phyloP scores from a whole-genome alignment of 352 stramenopile genomes.

The Globisporangium recalcitrans region DNA sequence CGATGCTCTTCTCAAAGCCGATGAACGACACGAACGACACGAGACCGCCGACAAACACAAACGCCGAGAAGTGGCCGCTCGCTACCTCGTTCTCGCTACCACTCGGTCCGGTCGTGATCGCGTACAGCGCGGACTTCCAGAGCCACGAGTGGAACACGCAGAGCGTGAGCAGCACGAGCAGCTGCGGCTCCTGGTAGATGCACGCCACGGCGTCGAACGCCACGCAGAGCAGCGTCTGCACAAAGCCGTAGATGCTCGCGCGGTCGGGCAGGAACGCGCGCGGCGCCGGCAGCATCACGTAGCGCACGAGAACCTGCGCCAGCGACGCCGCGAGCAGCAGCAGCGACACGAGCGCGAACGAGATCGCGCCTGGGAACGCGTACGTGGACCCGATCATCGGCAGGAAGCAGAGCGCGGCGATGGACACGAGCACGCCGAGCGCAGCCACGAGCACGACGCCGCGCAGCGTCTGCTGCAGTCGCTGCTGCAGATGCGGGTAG shows the following conservation, averaged over 20 bases:
- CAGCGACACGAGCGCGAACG: constrained; percentile 21
- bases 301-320: constrained; percentile 35
- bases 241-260: constrained; percentile 19
- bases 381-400: constrained; percentile 29
- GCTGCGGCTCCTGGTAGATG: constrained; percentile 38
- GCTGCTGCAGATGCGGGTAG: constrained; percentile 47
- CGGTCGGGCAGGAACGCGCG: constrained; percentile 21
- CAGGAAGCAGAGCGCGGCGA: constrained; percentile 26
- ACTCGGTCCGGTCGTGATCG: constrained; percentile 5
- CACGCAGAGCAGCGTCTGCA: constrained; percentile 35
- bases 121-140: constrained; percentile 30
- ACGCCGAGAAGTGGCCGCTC: constrained; percentile 23
- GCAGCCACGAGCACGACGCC: constrained; percentile 35
- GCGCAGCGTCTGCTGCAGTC: constrained; percentile 45
- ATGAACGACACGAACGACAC: constrained; percentile 45
- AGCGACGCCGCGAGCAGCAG: constrained; percentile 22
- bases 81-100: background rate
- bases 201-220: constrained; percentile 26
- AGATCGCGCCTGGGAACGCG: constrained; percentile 23
- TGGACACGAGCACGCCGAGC: constrained; percentile 14
- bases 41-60: constrained; percentile 31
- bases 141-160: constrained; percentile 44
- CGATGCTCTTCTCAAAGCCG: constrained; percentile 34
- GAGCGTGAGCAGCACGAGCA: constrained; percentile 34
- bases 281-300: constrained; percentile 36